Conservation (phyloP, 148 eudicot species). For the Salicornia ramosissima region DNA sequence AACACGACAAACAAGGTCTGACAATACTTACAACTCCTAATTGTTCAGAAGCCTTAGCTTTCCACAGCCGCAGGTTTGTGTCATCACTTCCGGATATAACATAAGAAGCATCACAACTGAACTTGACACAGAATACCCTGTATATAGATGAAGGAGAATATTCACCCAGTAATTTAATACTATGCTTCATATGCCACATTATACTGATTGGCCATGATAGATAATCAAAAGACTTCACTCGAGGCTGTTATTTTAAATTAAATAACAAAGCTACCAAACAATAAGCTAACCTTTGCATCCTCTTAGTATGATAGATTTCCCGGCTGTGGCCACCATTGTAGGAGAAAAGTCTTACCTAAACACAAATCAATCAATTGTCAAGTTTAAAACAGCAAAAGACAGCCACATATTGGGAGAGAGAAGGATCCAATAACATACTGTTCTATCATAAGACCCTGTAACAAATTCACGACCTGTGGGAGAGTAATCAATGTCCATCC, state of each 20-base stretch:
- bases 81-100: conserved; percentile 95
- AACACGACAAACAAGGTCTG: conserved; percentile 1
- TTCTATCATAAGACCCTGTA: conserved; percentile 95
- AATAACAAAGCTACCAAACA: not conserved
- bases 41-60: conserved; percentile 96
- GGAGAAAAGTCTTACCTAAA: conserved; percentile 81
- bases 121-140: conserved; percentile 76
- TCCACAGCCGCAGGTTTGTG: conserved; percentile 92
- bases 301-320: conserved; percentile 95
- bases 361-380: not conserved
- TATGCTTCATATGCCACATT: not conserved
- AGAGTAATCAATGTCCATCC: conserved; percentile 98
- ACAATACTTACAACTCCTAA: conserved; percentile 76
- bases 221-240: not conserved
- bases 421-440: conserved; percentile 47
- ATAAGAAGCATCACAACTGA: conserved; percentile 75
- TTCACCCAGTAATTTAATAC: not conserved
- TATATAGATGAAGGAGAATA: conserved; percentile 1
- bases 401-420: not conserved
- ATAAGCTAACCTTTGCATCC: conserved; percentile 85
- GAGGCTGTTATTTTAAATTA: not conserved
- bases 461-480: conserved; percentile 99
- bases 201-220: not conserved
- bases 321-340: conserved; percentile 91
- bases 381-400: not conserved